Base-by-base conservation (phyloP, 1,284 basidiomycete genomes). In the Sporisorium sorghi region DNA sequence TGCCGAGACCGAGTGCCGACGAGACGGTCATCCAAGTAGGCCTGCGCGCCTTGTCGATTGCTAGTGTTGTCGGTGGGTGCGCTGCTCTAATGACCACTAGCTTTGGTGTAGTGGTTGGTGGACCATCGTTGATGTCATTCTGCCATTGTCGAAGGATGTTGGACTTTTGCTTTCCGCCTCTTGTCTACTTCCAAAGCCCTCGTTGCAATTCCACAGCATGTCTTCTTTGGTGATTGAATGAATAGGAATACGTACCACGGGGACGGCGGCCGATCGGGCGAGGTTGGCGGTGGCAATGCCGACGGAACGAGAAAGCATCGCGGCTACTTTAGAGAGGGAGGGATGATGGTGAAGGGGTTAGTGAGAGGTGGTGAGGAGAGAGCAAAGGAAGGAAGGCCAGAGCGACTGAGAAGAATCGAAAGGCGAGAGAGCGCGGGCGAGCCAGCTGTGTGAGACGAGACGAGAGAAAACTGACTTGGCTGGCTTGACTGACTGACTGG, bases 221-320 rank as follows among this genome's bases (percentile, higher is more conserved):
- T 47, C 37, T 35, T 28, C n/a, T n/a, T n/a, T n/a, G n/a, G n/a
- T n/a, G n/a, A 23, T 2, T 40, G 48, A 42, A 19, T 32, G 37
- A 24, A 53, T n/a, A 39, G 47, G 28, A 30, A 67, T 60, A 80
- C 80, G 66, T 78, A 81, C 80, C 73, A 79, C 71, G 51, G 79
- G 72, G 64, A 69, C 66, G 56, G 67, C 73, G 63, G 80, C 76
- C 70, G 79, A 75, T 63, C 79, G 79, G 65, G 80, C 79, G 69
- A 82, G 73, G 75, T 82, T 81, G 73, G 78, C 80, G 69, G 79
- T 75, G 66, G 80, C 77, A 73, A 81, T 72, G 73, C 80, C 80
- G 57, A 78, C 73, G 64, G 79, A 78, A 57, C 80, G 76, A 79
- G 80, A 76, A 65, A 82, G 77, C 80, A 82, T 82, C 68, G 75